These are phyloP conservation scores for Rhododendron mucronatum DNA, from an alignment of 148 eudicot genomes.

Conservation along the genomic window DNA sequence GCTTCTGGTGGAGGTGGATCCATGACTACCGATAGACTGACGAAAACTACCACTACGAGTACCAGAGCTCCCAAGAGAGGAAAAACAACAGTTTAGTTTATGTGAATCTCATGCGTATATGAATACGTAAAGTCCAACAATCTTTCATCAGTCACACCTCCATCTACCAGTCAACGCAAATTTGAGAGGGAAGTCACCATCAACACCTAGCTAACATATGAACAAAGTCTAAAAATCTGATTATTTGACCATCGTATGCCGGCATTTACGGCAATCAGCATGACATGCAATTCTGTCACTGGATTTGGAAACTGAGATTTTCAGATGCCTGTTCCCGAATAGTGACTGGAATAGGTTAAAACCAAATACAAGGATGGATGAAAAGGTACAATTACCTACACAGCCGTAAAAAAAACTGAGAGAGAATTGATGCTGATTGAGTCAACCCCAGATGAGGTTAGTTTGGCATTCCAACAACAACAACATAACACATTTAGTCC, in stretches of 20 bases:
- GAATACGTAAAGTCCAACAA: not conserved
- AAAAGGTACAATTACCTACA: not conserved
- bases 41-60: not conserved
- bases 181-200: not conserved
- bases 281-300: not conserved
- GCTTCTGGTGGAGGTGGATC: slow-evolving; percentile 11
- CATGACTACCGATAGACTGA: not conserved
- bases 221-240: not conserved
- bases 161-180: slow-evolving; percentile 14
- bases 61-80: not conserved
- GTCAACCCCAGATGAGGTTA: not conserved
- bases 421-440: not conserved
- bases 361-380: not conserved
- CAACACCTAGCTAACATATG: not conserved
- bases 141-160: not conserved
- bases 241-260: not conserved
- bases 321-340: not conserved
- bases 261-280: not conserved
- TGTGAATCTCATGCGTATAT: not conserved
- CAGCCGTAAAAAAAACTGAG: not conserved
- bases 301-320: not conserved
- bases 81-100: not conserved
- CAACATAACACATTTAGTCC: too few species aligned
- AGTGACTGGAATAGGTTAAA: not conserved
- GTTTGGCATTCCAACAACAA: not conserved